Evolutionary conservation across 148 eudicot species (phyloP).

Genomic region (Dysphania ambrosioides): DNA sequence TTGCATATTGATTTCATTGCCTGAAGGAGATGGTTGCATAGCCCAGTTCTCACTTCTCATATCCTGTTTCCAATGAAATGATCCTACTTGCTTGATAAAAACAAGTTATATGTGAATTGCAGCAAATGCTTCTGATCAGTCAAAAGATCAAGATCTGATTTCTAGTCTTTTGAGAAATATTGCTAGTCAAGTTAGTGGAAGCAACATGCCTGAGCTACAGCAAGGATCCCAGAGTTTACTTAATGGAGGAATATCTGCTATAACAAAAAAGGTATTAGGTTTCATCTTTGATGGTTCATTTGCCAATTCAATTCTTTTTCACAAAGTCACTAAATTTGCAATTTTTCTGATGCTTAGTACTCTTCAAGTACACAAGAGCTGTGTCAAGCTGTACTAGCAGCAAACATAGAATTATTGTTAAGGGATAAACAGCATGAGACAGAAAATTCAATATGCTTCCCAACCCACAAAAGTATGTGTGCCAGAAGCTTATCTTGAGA

Average conservation of each 20-base stretch:
- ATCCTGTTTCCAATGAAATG: not conserved
- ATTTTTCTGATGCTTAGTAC: slow-evolving; percentile 37
- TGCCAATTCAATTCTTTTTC: not conserved
- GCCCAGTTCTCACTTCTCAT: not conserved
- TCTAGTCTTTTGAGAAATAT: slow-evolving; percentile 75
- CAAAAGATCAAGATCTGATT: slow-evolving; percentile 72
- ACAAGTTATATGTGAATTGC: slow-evolving; percentile 28
- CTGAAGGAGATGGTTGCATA: not conserved
- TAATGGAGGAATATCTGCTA: slow-evolving; percentile 42
- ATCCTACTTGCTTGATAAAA: not conserved
- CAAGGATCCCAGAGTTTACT: slow-evolving; percentile 52
- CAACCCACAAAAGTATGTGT: slow-evolving; percentile 31
- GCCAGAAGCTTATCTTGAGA: slow-evolving; percentile 29
- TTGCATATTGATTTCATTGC: not conserved
- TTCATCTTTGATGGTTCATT: not conserved
- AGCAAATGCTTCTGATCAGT: slow-evolving; percentile 68
- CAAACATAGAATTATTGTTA: slow-evolving; percentile 23
- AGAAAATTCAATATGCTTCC: slow-evolving; percentile 26
- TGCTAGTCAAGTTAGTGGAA: slow-evolving; percentile 48
- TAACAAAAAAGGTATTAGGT: slow-evolving; percentile 52
- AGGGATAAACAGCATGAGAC: slow-evolving; percentile 25
- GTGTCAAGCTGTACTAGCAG: slow-evolving; percentile 27
- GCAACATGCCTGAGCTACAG: slow-evolving; percentile 38
- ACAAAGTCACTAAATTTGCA: slow-evolving; percentile 21
- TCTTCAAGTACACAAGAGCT: slow-evolving; percentile 35